Base-by-base conservation (phyloP, 2,329 filamentous ascomycete genomes). In the Orbilia brochopaga region DNA sequence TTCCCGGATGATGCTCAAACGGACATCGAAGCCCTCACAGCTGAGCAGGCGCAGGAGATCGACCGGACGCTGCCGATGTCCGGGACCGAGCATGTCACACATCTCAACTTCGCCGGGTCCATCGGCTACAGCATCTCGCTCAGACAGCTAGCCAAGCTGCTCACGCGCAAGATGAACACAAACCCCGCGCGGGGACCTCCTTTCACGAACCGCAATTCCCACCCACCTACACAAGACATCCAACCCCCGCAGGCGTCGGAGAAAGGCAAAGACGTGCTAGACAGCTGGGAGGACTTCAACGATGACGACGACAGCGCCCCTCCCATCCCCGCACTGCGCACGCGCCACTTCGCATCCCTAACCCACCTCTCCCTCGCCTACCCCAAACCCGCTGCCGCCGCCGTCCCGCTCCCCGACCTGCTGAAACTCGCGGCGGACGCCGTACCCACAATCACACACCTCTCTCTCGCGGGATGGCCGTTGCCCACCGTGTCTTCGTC, bases 341-440 rank as follows among this genome's bases (percentile, higher is more conserved):
- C 64, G 21, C 63, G 65, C 10, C 66, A 67, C 4, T 76, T 76
- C 59, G 59, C 74, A 5, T 64, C 46, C 30, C 66, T 76, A 10
- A 77, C 75, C 2, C 74, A 76, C 51, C 59, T 77, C 35, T 76
- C 75, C 3, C 74, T 77, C 10, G 73, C 75, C 1, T 70, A 75
- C 23, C 76, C 76, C 27, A 67, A 63, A 46, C 17, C 42, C 11
- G 32, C 52, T 4, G 19, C 54, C 8, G 40, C 42, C 10, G 19
- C 54, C 8, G 40, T 48, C 10, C 59, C 56, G 8, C 67, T 73
- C 27, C 58, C 69, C 3, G 61, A 66, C 27, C 48, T 73, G 1
- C 57, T 66, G 23, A 73, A 67, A 30, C 54, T 73, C 5, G 23
- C 69, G 6, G 62, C 61, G 15, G 63, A 73, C 44, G 54, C 57